phyloP scores from a whole-genome alignment of 768 basidiomycete genomes.

The Jaapia argillacea region DNA sequence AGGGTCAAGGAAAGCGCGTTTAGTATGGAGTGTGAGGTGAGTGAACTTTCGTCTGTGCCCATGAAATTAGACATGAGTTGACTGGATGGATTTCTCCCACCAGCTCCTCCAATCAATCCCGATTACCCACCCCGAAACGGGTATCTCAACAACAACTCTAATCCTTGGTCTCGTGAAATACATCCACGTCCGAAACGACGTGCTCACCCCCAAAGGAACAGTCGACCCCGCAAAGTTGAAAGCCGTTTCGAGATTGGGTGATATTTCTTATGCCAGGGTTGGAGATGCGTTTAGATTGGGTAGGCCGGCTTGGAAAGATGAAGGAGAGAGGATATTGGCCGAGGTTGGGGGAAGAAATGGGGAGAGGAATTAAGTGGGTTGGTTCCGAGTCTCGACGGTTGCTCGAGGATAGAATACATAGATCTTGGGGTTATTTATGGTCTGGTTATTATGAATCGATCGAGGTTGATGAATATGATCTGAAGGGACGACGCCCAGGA shows the following conservation, averaged over 20 bases:
- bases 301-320: constrained; percentile 12
- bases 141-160: constrained; percentile 18
- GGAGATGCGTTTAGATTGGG: constrained; percentile 13
- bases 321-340: too few relatives aligned
- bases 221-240: constrained; percentile 26
- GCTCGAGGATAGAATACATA: too few relatives aligned
- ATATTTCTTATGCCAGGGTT: constrained; percentile 23
- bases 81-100: neutral
- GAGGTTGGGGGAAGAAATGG: too few relatives aligned
- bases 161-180: constrained; percentile 27
- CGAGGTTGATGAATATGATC: too few relatives aligned
- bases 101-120: constrained; percentile 25
- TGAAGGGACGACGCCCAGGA: too few relatives aligned
- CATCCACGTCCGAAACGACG: constrained; percentile 32
- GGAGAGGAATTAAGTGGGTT: too few relatives aligned
- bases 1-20: constrained; percentile 37
- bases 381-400: too few relatives aligned
- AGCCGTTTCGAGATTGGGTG: constrained; percentile 28
- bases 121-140: constrained; percentile 21
- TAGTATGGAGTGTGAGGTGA: constrained; percentile 35
- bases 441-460: too few relatives aligned
- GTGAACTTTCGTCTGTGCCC: neutral
- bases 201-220: constrained; percentile 23
- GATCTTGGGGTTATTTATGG: too few relatives aligned
- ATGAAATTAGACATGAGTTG: neutral